phyloP scores from a whole-genome alignment of 169 alveolate species.

The Fabrea salina region DNA sequence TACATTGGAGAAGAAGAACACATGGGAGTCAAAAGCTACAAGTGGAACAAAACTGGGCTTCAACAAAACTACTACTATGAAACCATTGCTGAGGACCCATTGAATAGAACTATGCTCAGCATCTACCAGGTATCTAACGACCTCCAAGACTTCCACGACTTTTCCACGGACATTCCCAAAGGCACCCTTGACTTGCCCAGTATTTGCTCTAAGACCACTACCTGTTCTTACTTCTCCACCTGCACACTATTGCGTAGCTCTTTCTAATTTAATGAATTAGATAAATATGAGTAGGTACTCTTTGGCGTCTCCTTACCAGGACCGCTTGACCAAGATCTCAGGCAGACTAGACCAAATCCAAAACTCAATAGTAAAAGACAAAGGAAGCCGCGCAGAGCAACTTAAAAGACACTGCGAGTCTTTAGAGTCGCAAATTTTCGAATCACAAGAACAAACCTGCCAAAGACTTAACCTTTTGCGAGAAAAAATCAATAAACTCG shows the following conservation, averaged over 20 bases:
- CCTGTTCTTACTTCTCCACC: slow-evolving; percentile 20
- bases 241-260: slow-evolving; percentile 22
- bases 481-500: neutral
- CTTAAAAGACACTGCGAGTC: neutral
- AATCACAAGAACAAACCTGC: neutral
- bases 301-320: neutral
- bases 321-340: slow-evolving; percentile 11
- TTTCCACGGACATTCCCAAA: neutral
- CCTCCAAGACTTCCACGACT: neutral
- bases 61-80: slow-evolving; percentile 44
- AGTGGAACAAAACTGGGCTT: slow-evolving; percentile 53
- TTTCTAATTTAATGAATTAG: neutral
- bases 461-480: neutral
- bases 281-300: neutral
- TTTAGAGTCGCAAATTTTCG: neutral
- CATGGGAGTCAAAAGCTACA: slow-evolving; percentile 37
- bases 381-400: neutral
- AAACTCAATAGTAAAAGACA: neutral
- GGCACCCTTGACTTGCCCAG: slow-evolving; percentile 19
- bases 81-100: slow-evolving; percentile 37
- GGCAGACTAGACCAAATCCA: neutral
- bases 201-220: slow-evolving; percentile 14
- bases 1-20: slow-evolving; percentile 31
- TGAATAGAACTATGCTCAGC: slow-evolving; percentile 37
- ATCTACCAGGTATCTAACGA: slow-evolving; percentile 42